Percentiles rank a stretch among this genome's conserved stretches.
Evolutionary conservation across 176 grass and related monocot genomes (phyloP).

Genomic region (Panicum miliaceum): DNA sequence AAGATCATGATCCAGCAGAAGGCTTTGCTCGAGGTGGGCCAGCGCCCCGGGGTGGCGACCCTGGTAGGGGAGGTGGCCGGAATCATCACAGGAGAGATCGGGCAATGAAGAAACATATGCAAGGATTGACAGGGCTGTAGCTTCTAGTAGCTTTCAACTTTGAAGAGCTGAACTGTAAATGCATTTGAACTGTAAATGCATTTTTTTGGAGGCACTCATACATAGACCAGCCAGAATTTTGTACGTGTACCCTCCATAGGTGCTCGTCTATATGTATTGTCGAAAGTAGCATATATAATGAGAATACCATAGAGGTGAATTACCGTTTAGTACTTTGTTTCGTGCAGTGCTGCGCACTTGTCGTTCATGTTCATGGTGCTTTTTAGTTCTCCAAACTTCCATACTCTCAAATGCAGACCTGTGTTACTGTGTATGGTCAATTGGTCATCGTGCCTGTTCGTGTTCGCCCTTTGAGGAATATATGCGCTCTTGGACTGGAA

Average conservation of each 20-base stretch:
- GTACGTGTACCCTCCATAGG: not conserved
- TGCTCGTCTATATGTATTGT: not conserved
- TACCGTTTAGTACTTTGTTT: not conserved
- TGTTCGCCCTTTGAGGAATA: too few relatives aligned
- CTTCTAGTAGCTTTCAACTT: not conserved
- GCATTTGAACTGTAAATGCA: constrained; percentile 48
- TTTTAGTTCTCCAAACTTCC: too few relatives aligned
- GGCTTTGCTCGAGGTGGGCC: constrained; percentile 45
- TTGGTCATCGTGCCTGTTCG: too few relatives aligned
- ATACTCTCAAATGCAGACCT: too few relatives aligned
- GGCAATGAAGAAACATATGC: constrained; percentile 80
- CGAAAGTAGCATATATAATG: not conserved
- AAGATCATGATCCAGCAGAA: constrained; percentile 32
- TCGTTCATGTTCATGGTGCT: not conserved
- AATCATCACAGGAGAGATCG: constrained; percentile 68
- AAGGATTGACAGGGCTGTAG: constrained; percentile 63
- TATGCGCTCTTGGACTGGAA: too few relatives aligned
- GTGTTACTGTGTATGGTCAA: too few relatives aligned
- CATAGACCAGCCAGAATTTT: not conserved
- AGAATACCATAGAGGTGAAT: not conserved
- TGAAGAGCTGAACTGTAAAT: constrained; percentile 43
- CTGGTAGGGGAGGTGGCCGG: constrained; percentile 63
- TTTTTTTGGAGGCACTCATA: constrained; percentile 17
- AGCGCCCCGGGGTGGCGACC: constrained; percentile 43
- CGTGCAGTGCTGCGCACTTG: not conserved